Percentiles rank a stretch among this genome's conserved stretches.
These are phyloP conservation scores for Sphaerulina populicola DNA, from an alignment of 2,329 filamentous ascomycete genomes.

Conservation along the genomic window DNA sequence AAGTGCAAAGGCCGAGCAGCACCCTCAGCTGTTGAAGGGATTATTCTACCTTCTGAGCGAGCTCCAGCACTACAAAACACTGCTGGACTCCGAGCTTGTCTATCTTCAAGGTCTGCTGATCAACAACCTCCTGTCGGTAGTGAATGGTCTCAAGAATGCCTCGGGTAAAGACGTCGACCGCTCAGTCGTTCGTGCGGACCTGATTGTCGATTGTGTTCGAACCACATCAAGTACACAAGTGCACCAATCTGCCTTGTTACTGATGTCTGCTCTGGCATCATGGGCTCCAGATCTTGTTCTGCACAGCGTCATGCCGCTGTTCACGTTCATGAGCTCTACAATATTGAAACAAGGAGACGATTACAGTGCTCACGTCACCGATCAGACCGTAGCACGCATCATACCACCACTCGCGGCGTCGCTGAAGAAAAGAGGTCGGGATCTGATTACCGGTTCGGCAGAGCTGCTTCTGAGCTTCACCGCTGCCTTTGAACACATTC, in stretches of 20 bases:
- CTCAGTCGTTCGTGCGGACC: slow-evolving; percentile 72
- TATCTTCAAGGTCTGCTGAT: slow-evolving; percentile 84
- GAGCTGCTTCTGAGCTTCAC: slow-evolving; percentile 93
- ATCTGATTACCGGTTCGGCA: slow-evolving; percentile 71
- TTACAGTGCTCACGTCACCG: slow-evolving; percentile 92
- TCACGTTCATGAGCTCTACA: slow-evolving; percentile 93
- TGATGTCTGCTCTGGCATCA: slow-evolving; percentile 78
- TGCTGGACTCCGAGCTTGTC: slow-evolving; percentile 76
- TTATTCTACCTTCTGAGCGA: slow-evolving; percentile 82
- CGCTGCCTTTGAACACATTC: slow-evolving; percentile 92
- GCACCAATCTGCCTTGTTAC: slow-evolving; percentile 79
- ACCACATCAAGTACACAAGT: slow-evolving; percentile 87
- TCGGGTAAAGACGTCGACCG: slow-evolving; percentile 53
- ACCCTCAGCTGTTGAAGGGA: slow-evolving; percentile 66
- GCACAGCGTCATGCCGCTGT: slow-evolving; percentile 97
- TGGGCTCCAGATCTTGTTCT: slow-evolving; percentile 85
- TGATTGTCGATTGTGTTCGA: slow-evolving; percentile 89
- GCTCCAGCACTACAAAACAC: slow-evolving; percentile 72
- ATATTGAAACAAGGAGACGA: slow-evolving; percentile 89
- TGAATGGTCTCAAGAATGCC: slow-evolving; percentile 59
- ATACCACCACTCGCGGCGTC: slow-evolving; percentile 85
- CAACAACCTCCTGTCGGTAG: slow-evolving; percentile 71
- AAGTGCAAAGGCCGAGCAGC: slow-evolving; percentile 62
- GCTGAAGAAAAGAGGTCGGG: slow-evolving; percentile 66
- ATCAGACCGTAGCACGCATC: slow-evolving; percentile 85